phyloP scores from a whole-genome alignment of 768 basidiomycete species.

The Filobasidium wieringae region DNA sequence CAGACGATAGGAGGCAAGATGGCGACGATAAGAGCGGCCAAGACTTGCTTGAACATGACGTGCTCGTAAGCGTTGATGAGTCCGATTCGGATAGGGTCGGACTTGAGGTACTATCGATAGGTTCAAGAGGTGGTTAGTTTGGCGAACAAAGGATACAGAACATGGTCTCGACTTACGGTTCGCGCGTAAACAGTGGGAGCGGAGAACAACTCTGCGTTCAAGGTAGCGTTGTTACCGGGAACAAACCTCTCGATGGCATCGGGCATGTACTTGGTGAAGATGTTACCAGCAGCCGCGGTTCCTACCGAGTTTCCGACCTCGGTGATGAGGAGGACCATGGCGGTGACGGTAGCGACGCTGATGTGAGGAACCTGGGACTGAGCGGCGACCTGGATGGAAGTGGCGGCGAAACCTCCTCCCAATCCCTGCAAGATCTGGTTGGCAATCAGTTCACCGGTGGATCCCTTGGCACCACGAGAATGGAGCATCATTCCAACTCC shows the following conservation, averaged over 20 bases:
- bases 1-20: slow-evolving; percentile 52
- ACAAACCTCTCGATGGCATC: slow-evolving; percentile 49
- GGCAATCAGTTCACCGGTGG: slow-evolving; percentile 45
- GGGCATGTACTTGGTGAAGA: slow-evolving; percentile 61
- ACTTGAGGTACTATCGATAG: slow-evolving; percentile 31
- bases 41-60: slow-evolving; percentile 30
- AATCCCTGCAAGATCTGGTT: slow-evolving; percentile 62
- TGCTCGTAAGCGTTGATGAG: slow-evolving; percentile 47
- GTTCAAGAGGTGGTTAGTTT: background rate
- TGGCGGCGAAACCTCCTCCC: slow-evolving; percentile 59
- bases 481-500: slow-evolving; percentile 61
- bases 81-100: slow-evolving; percentile 53
- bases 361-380: slow-evolving; percentile 55
- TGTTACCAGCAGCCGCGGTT: slow-evolving; percentile 49
- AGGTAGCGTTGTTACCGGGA: slow-evolving; percentile 40
- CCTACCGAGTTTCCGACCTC: slow-evolving; percentile 60
- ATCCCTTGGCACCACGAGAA: slow-evolving; percentile 49
- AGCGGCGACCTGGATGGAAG: slow-evolving; percentile 50
- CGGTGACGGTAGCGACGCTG: slow-evolving; percentile 53
- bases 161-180: background rate
- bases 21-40: slow-evolving; percentile 47
- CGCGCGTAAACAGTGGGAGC: background rate
- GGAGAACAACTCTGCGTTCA: background rate
- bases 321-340: slow-evolving; percentile 54
- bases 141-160: background rate